Evolutionary conservation across 257 asterid species (phyloP).

Genomic region (Solanum peruvianum): DNA sequence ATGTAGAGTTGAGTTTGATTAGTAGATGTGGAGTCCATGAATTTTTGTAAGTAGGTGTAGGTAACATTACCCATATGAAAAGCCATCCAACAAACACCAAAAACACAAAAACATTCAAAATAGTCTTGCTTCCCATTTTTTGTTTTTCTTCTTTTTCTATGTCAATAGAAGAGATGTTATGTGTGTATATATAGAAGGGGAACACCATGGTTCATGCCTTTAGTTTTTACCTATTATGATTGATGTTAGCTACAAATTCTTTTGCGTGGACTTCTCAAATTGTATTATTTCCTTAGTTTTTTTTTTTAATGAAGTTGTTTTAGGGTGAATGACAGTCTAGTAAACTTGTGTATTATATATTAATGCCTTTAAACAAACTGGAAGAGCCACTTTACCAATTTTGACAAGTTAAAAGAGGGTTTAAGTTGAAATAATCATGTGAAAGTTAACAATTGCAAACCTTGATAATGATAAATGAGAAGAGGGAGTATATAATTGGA

Average conservation of each 20-base stretch:
- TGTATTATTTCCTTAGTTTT: background rate
- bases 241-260: background rate
- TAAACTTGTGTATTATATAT: background rate
- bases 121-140: constrained; percentile 8
- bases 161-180: background rate
- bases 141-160: too few species aligned
- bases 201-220: background rate
- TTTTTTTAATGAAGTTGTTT: background rate
- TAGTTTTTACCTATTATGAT: background rate
- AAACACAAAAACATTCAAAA: constrained; percentile 27
- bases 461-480: too few species aligned
- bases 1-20: constrained; percentile 38
- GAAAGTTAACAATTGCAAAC: background rate
- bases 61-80: constrained; percentile 44
- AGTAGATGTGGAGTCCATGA: constrained; percentile 29
- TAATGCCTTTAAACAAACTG: background rate
- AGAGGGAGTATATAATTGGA: background rate
- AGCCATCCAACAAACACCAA: constrained; percentile 35
- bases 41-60: constrained; percentile 31
- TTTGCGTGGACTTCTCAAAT: background rate
- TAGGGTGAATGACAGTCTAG: background rate
- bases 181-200: background rate
- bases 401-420: background rate
- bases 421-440: background rate
- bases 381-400: background rate